A percentile compares a stretch with the other conserved stretches of the same genome.
These are phyloP conservation scores for Cyclotella cryptica DNA, from an alignment of 108 stramenopile species.

Conservation along the genomic window DNA sequence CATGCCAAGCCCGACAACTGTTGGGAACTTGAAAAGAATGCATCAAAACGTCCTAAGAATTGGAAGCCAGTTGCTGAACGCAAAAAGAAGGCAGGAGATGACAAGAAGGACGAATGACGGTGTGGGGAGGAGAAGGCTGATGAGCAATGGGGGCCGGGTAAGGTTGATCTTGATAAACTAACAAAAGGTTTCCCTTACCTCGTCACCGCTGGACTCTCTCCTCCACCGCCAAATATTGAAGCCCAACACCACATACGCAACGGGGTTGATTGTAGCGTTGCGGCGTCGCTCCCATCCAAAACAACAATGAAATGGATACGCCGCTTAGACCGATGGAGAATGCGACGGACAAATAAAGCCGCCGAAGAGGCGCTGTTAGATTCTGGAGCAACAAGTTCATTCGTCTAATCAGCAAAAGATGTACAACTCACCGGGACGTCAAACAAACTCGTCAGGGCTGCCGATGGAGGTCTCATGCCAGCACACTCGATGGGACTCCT, in stretches of 20 bases:
- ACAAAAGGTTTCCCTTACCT: slow-evolving; percentile 10
- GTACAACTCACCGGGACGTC: slow-evolving; percentile 3
- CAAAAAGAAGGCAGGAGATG: not conserved
- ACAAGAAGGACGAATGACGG: slow-evolving; percentile 4
- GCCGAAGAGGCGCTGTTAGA: slow-evolving; percentile 16
- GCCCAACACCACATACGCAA: not conserved
- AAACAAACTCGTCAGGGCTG: not conserved
- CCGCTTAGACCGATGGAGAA: not conserved
- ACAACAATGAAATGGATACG: not conserved
- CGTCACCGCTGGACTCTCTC: slow-evolving; percentile 5
- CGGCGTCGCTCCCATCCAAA: not conserved
- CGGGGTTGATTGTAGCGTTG: slow-evolving; percentile 4
- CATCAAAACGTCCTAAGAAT: not conserved
- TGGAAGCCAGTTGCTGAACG: slow-evolving; percentile 1
- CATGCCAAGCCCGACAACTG: slow-evolving; percentile 10
- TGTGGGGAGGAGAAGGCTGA: not conserved
- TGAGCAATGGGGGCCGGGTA: slow-evolving; percentile 5
- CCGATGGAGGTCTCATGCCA: slow-evolving; percentile 1
- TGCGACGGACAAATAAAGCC: not conserved
- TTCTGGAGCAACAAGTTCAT: slow-evolving; percentile 14
- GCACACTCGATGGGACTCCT: not conserved
- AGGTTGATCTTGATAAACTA: not conserved
- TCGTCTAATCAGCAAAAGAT: not conserved
- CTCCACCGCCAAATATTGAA: slow-evolving; percentile 3
- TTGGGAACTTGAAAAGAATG: slow-evolving; percentile 11